Percentiles rank a stretch among this genome's conserved stretches.
These are phyloP conservation scores for Colletotrichum phormii DNA, from an alignment of 2,329 filamentous ascomycete species.

Conservation along the genomic window DNA sequence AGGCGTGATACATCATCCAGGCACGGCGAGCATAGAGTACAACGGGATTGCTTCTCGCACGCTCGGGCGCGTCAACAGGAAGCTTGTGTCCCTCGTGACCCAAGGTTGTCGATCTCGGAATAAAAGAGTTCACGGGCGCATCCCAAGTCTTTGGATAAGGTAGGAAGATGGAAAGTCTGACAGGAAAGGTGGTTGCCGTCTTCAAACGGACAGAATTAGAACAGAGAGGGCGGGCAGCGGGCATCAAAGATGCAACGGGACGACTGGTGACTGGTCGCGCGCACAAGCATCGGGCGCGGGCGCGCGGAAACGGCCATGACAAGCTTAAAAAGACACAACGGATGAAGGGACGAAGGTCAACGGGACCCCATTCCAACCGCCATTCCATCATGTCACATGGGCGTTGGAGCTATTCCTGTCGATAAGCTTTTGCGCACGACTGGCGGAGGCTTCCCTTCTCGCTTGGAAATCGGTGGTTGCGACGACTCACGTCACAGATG, in stretches of 20 bases:
- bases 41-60: neutral
- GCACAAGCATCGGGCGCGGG: conserved; percentile 9
- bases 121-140: conserved; percentile 14
- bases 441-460: conserved; percentile 16
- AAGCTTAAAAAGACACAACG: conserved; percentile 33
- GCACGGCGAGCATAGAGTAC: conserved; percentile 17
- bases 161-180: conserved; percentile 10
- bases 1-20: neutral
- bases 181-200: conserved; percentile 16
- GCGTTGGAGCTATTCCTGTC: conserved; percentile 21
- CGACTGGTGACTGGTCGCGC: neutral
- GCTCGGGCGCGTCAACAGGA: conserved; percentile 18
- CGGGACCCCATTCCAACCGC: neutral
- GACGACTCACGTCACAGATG: conserved; percentile 36
- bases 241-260: neutral
- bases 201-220: conserved; percentile 33
- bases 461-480: conserved; percentile 32
- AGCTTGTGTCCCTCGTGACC: conserved; percentile 22
- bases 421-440: conserved; percentile 32
- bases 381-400: conserved; percentile 12
- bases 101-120: conserved; percentile 10
- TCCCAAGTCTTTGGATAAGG: conserved; percentile 24
- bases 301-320: conserved; percentile 27
- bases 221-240: neutral
- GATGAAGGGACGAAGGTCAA: conserved; percentile 19